Percentiles rank a stretch among this genome's conserved stretches.
Evolutionary conservation across 1,139 yeast genomes (phyloP).

Genomic region (Suhomyces yuchorum): DNA sequence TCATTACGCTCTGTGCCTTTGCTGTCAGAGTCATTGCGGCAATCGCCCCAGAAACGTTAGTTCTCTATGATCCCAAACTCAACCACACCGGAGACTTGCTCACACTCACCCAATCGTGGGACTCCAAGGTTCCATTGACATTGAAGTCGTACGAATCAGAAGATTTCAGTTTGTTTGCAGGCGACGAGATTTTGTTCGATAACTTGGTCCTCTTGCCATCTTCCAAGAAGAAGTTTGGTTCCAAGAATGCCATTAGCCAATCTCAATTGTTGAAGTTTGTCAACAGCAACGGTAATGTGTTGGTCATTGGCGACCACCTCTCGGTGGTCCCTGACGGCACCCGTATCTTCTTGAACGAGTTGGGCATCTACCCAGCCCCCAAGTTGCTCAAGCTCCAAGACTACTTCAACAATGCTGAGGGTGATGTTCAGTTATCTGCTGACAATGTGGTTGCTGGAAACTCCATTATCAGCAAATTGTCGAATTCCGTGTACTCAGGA

Average conservation of each 20-base stretch:
- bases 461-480: constrained; percentile 25
- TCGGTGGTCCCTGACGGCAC: constrained; percentile 63
- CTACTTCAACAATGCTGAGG: constrained; percentile 53
- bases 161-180: constrained; percentile 26
- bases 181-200: constrained; percentile 31
- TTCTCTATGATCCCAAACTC: constrained; percentile 35
- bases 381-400: constrained; percentile 67
- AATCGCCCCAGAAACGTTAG: constrained; percentile 20
- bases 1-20: constrained; percentile 9
- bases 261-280: constrained; percentile 50
- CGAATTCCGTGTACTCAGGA: constrained; percentile 33
- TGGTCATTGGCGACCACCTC: constrained; percentile 55
- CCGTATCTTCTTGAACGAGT: constrained; percentile 68
- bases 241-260: constrained; percentile 36
- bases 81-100: constrained; percentile 24
- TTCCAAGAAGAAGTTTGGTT: constrained; percentile 35
- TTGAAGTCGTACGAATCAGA: constrained; percentile 31
- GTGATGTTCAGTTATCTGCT: constrained; percentile 26
- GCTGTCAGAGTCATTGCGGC: constrained; percentile 8
- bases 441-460: constrained; percentile 28
- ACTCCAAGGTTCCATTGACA: constrained; percentile 26
- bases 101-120: constrained; percentile 26
- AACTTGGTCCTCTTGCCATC: constrained; percentile 45
- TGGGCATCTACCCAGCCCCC: constrained; percentile 86
- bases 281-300: constrained; percentile 69